phyloP scores from a whole-genome alignment of 345 rosid genomes.

The Orychophragmus violaceus region DNA sequence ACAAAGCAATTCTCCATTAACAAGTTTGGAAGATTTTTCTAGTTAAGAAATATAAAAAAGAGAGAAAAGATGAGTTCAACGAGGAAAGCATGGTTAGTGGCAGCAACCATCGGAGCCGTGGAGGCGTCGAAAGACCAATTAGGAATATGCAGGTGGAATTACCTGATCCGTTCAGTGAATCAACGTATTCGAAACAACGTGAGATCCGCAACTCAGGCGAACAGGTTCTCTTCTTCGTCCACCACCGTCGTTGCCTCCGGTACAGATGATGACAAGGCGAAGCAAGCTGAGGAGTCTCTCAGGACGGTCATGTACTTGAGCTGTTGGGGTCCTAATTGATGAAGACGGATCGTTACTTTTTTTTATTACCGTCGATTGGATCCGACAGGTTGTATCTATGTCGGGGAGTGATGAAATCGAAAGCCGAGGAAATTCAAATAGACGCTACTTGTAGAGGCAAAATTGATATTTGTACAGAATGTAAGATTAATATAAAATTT shows the following conservation, averaged over 20 bases:
- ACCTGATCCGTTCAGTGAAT: slow-evolving; percentile 31
- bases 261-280: slow-evolving; percentile 26
- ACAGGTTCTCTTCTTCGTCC: slow-evolving; percentile 3
- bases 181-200: slow-evolving; percentile 31
- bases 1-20: background rate
- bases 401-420: background rate
- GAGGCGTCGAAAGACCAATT: slow-evolving; percentile 48
- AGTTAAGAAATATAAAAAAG: too few species aligned
- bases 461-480: too few species aligned
- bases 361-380: background rate
- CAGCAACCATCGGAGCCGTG: slow-evolving; percentile 43
- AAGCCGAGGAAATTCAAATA: background rate
- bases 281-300: slow-evolving; percentile 61
- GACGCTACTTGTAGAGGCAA: too few species aligned
- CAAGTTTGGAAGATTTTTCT: background rate
- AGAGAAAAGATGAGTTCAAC: slow-evolving; percentile 20
- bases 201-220: slow-evolving; percentile 31
- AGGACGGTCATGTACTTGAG: slow-evolving; percentile 72
- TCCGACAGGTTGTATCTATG: background rate
- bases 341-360: background rate
- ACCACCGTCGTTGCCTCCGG: slow-evolving; percentile 4
- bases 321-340: slow-evolving; percentile 63
- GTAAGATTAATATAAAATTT: too few species aligned
- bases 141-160: slow-evolving; percentile 50
- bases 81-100: slow-evolving; percentile 43